phyloP scores from a whole-genome alignment of 2,329 filamentous ascomycete genomes.

The Aspergillus quadrilineatus region DNA sequence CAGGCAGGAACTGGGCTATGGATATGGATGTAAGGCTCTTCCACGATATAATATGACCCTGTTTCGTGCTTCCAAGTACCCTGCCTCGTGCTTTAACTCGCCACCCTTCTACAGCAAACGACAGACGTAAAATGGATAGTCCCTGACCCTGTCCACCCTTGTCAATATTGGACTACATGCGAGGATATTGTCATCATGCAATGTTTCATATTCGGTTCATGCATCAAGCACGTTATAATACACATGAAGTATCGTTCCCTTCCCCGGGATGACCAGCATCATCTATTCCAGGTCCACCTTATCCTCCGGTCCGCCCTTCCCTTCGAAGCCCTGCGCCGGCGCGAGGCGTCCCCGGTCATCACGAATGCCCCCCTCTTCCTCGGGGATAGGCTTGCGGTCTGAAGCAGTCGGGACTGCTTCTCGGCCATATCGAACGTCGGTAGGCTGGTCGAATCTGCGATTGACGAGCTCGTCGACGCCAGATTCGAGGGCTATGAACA shows the following conservation, averaged over 20 bases:
- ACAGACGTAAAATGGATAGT: too few relatives aligned
- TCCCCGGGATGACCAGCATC: background rate
- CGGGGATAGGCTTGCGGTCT: constrained; percentile 41
- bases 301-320: constrained; percentile 37
- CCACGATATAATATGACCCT: too few relatives aligned
- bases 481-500: constrained; percentile 37
- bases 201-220: too few relatives aligned
- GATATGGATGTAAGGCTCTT: too few relatives aligned
- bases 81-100: too few relatives aligned
- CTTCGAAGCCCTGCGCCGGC: constrained; percentile 38
- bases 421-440: constrained; percentile 39
- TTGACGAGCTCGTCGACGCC: constrained; percentile 43
- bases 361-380: constrained; percentile 42
- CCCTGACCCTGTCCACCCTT: too few relatives aligned
- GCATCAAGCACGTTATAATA: too few relatives aligned
- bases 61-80: too few relatives aligned
- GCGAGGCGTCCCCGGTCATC: constrained; percentile 41
- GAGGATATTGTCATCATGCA: too few relatives aligned
- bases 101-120: too few relatives aligned
- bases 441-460: constrained; percentile 32
- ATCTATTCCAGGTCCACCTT: constrained; percentile 30
- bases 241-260: too few relatives aligned
- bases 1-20: background rate
- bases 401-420: constrained; percentile 36
- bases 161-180: too few relatives aligned